These are phyloP conservation scores for Suillus bovinus DNA, from an alignment of 768 basidiomycete genomes.

Conservation along the genomic window DNA sequence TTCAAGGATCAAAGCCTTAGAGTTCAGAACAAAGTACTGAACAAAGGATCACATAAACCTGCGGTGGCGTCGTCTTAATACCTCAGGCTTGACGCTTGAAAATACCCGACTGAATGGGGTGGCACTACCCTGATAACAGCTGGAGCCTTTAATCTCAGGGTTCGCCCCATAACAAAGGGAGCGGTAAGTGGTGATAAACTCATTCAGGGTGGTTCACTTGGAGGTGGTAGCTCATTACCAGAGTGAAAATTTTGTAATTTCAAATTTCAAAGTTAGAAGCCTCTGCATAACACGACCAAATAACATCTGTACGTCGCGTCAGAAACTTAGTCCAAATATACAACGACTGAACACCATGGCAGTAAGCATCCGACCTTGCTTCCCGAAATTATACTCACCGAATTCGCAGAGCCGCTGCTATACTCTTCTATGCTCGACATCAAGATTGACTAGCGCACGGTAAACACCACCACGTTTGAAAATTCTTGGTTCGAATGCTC, in stretches of 20 bases:
- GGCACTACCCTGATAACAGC: background rate
- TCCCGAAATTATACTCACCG: background rate
- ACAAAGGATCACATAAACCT: background rate
- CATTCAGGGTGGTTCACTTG: background rate
- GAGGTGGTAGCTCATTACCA: background rate
- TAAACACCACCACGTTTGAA: conserved; percentile 11
- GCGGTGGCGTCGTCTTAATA: background rate
- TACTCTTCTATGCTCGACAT: conserved; percentile 17
- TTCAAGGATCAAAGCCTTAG: background rate
- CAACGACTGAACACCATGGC: conserved; percentile 23
- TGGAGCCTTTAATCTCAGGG: background rate
- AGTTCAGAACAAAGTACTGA: background rate
- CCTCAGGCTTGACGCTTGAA: background rate
- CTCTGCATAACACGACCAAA: conserved; percentile 13
- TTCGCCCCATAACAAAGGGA: background rate
- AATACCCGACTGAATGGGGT: background rate
- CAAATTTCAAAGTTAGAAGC: background rate
- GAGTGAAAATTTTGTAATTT: background rate
- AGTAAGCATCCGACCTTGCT: conserved; percentile 17
- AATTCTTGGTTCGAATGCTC: conserved; percentile 4
- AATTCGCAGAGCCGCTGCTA: conserved; percentile 24
- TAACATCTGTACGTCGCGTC: conserved; percentile 22
- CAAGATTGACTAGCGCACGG: conserved; percentile 17
- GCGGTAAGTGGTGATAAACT: no score
- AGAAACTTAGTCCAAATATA: conserved; percentile 9